phyloP scores from a whole-genome alignment of 148 eudicot species.

The Vaccinium darrowii region DNA sequence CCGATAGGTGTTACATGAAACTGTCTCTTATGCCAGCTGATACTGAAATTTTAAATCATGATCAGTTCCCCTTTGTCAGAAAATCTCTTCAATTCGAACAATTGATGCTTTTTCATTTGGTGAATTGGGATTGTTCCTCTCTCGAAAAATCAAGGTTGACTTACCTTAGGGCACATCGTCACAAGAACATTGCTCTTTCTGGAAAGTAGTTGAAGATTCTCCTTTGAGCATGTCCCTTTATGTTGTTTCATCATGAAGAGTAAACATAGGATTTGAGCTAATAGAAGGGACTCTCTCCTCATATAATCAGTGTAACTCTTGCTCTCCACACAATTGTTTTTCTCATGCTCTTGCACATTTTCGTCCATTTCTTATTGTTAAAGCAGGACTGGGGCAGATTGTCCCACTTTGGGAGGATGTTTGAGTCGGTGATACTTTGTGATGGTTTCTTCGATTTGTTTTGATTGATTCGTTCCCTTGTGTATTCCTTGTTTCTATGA shows the following conservation, averaged over 20 bases:
- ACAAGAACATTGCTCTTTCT: not conserved
- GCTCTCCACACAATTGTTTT: not conserved
- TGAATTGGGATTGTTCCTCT: not conserved
- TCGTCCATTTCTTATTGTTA: not conserved
- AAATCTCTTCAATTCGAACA: not conserved
- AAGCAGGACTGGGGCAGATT: not conserved
- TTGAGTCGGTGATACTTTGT: not conserved
- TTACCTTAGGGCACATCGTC: not conserved
- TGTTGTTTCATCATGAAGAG: not conserved
- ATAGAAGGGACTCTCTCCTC: not conserved
- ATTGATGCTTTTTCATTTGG: not conserved
- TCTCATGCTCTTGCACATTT: not conserved
- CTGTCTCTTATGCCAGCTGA: not conserved
- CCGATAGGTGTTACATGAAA: not conserved
- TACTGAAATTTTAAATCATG: not conserved
- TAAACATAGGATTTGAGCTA: not conserved
- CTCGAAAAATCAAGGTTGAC: not conserved
- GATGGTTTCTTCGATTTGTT: not conserved
- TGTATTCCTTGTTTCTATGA: not conserved
- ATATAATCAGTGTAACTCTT: not conserved
- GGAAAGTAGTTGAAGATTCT: not conserved
- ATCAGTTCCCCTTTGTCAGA: not conserved
- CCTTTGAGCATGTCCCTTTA: not conserved
- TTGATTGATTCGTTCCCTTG: not conserved
- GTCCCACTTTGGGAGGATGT: slow-evolving; percentile 1